Base-by-base conservation (phyloP, 164 flowering plant genomes). In the Annona squamosa region DNA sequence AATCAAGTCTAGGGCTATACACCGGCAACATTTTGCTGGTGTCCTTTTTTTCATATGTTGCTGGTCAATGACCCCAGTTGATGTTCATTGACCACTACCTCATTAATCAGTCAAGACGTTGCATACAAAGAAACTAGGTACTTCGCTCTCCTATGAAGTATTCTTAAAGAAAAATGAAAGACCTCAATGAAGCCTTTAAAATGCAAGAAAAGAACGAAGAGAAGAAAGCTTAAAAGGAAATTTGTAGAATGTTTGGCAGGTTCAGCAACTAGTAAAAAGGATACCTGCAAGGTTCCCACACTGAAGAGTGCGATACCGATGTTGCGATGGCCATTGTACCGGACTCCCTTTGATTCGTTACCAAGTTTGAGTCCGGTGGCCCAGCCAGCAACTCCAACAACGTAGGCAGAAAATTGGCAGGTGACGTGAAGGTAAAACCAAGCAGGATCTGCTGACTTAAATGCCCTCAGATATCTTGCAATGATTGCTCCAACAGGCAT, bases 301-400 rank as follows among this genome's bases (percentile, higher is more conserved):
- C 62, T 37, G 81, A 93, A 89, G 72, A 93, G 91, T 4, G 88
- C 80, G 65, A 93, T 93, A 64, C 98, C 98, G 48, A 93, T 80
- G 48, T 82, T 84, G 18, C 97, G 84, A 63, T 93, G 98, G 45
- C 42, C n/a, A 4, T 78, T 67, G 71, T 79, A 81, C 2, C 2
- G 37, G 43, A 88, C 18, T 4, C 91, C 91, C 67, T 82, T 63
- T 0, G 97, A 87, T 74, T 91, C 78, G 57, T 75, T 83, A 18
- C 98, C 94, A 5, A 93, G 97, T 78, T 87, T 84, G 9, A 93
- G 80, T 18, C 98, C 97, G 16, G 93, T 91, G 17, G 66, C 93
- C 93, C 94, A 90, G 4, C 97, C 98, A 43, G 93, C 92, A 41
- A 90, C 92, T 47, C 98, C 98, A 65, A 93, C 78, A 64, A 81